phyloP scores from a whole-genome alignment of 1,139 yeast genomes.

The Protomyces gravidus region DNA sequence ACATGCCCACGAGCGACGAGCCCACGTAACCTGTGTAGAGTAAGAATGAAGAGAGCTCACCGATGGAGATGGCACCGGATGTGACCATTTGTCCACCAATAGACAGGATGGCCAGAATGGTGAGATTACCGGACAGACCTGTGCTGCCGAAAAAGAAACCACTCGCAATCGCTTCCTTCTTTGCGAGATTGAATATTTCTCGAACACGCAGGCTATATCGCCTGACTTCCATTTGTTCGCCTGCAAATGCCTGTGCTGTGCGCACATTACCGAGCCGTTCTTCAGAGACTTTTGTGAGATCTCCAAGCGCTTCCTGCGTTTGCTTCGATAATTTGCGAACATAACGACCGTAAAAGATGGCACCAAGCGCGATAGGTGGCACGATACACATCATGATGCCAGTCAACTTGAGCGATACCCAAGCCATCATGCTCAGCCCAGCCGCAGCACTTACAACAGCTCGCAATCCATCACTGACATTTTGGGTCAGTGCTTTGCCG shows the following conservation, averaged over 20 bases:
- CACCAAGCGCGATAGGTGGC: conserved; percentile 57
- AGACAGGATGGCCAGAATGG: conserved; percentile 68
- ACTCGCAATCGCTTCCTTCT: conserved; percentile 61
- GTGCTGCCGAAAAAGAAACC: conserved; percentile 69
- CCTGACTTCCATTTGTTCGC: conserved; percentile 60
- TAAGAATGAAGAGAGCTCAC: conserved; percentile 88
- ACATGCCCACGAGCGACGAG: conserved; percentile 79
- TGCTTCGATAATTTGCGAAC: conserved; percentile 69
- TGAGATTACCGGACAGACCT: conserved; percentile 73
- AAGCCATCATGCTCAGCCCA: conserved; percentile 83
- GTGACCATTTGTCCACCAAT: conserved; percentile 78
- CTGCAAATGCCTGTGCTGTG: conserved; percentile 86
- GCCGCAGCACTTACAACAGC: conserved; percentile 73
- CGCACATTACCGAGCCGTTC: conserved; percentile 79
- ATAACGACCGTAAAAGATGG: conserved; percentile 65
- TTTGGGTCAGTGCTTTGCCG: conserved; percentile 79
- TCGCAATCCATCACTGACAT: conserved; percentile 84
- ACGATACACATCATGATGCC: conserved; percentile 68
- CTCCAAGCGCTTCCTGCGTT: conserved; percentile 82
- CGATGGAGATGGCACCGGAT: conserved; percentile 67
- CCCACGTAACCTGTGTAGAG: conserved; percentile 93
- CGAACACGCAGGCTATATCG: conserved; percentile 68
- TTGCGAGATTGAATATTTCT: conserved; percentile 67
- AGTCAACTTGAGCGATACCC: conserved; percentile 75
- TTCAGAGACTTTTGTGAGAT: conserved; percentile 81